A percentile compares a stretch with the other conserved stretches of the same genome.
Evolutionary conservation across 164 flowering plant genomes (phyloP).

Genomic region (Berberis vulgaris): DNA sequence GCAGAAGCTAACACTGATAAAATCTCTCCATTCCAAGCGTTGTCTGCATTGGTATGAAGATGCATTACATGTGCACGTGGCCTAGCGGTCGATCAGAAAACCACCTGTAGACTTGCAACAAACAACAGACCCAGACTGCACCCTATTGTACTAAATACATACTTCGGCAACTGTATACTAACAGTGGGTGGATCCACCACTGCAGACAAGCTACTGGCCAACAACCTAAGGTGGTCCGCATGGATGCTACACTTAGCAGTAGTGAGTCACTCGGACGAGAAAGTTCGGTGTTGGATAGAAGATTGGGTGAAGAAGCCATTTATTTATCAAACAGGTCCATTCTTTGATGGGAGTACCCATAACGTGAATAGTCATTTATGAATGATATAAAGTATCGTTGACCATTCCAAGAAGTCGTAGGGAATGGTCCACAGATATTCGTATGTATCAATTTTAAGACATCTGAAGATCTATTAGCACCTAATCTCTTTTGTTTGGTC

Average conservation of each 20-base stretch:
- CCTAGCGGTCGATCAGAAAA: slow-evolving; percentile 5
- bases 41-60: slow-evolving; percentile 10
- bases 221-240: slow-evolving; percentile 20
- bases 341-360: neutral
- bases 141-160: slow-evolving; percentile 5
- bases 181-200: neutral
- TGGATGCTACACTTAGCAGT: slow-evolving; percentile 8
- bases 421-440: no score
- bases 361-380: no score
- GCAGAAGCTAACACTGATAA: neutral
- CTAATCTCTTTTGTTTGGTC: no score
- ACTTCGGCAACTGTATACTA: slow-evolving; percentile 12
- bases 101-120: slow-evolving; percentile 1
- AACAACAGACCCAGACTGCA: slow-evolving; percentile 6
- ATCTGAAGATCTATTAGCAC: no score
- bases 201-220: slow-evolving; percentile 10
- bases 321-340: neutral
- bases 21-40: slow-evolving; percentile 13
- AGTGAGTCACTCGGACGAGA: slow-evolving; percentile 1
- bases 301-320: slow-evolving; percentile 7
- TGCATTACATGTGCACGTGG: slow-evolving; percentile 6
- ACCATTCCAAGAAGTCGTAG: no score
- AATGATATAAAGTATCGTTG: no score
- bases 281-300: slow-evolving; percentile 3
- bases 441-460: no score